A percentile compares a stretch with the other conserved stretches of the same genome.
Conservation (phyloP, 2,329 filamentous ascomycete genomes). For the Neobulgaria alba region DNA sequence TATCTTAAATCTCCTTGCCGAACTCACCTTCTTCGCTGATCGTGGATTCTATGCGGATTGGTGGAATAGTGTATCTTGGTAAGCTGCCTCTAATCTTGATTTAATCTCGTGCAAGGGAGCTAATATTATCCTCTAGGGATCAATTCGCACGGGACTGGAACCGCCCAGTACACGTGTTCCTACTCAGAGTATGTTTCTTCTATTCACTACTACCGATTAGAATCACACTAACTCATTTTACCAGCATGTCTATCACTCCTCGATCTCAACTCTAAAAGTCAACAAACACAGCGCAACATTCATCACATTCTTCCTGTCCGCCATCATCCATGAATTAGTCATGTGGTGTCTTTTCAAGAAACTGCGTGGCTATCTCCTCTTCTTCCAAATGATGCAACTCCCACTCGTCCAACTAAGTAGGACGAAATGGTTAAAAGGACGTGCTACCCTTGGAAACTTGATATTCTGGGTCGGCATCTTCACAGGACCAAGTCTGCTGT, state of each 20-base stretch:
- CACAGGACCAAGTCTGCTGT: constrained; percentile 61
- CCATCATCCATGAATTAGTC: constrained; percentile 17
- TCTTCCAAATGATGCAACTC: constrained; percentile 67
- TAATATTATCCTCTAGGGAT: constrained; percentile 64
- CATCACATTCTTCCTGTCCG: constrained; percentile 30
- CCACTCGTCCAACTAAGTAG: constrained; percentile 60
- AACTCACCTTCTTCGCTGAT: constrained; percentile 69
- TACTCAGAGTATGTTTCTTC: neutral
- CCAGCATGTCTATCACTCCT: constrained; percentile 70
- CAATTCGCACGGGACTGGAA: constrained; percentile 79
- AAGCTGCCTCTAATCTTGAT: neutral
- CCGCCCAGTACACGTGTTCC: constrained; percentile 37
- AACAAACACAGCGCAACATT: constrained; percentile 61
- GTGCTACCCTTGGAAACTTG: constrained; percentile 58
- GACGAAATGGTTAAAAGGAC: constrained; percentile 55
- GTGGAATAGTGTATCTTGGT: constrained; percentile 44
- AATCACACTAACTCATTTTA: constrained; percentile 55
- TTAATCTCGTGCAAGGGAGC: too few species aligned
- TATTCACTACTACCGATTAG: neutral
- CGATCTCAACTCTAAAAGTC: constrained; percentile 64
- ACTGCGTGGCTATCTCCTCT: constrained; percentile 62
- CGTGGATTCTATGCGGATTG: constrained; percentile 61
- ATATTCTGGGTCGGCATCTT: constrained; percentile 76
- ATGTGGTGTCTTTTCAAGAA: constrained; percentile 68
- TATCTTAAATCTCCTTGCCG: constrained; percentile 65